Conservation (phyloP, 1,139 yeast genomes). For the Diutina siamensis region DNA sequence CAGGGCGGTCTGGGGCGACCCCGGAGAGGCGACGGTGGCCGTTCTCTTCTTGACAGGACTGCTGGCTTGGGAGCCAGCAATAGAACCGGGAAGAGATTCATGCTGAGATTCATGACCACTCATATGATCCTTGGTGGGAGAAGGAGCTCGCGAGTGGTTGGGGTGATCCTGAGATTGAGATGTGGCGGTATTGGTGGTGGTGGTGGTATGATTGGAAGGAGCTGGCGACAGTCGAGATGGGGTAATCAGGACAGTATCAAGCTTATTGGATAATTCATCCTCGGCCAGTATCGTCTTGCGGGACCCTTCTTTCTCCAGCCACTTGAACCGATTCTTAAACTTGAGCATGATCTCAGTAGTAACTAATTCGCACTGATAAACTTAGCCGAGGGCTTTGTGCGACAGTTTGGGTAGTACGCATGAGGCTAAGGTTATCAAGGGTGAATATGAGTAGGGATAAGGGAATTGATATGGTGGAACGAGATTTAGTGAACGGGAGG, state of each 20-base stretch:
- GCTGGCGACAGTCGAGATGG: background rate
- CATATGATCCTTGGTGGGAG: background rate
- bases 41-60: background rate
- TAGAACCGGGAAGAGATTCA: background rate
- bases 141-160: background rate
- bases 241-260: slow-evolving; percentile 3
- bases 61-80: background rate
- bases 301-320: slow-evolving; percentile 3
- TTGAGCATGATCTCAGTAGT: background rate
- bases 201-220: background rate
- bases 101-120: background rate
- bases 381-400: background rate
- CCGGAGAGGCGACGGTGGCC: background rate
- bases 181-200: background rate
- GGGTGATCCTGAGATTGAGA: background rate
- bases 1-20: background rate
- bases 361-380: background rate
- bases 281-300: slow-evolving; percentile 5
- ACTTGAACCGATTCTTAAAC: slow-evolving; percentile 5
- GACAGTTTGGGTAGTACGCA: background rate
- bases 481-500: background rate
- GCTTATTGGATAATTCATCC: background rate
- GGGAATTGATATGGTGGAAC: background rate
- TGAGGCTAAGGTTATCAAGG: no score
- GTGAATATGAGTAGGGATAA: no score